Conservation (phyloP, 331 rosid genomes). For the Acacia concinna region DNA sequence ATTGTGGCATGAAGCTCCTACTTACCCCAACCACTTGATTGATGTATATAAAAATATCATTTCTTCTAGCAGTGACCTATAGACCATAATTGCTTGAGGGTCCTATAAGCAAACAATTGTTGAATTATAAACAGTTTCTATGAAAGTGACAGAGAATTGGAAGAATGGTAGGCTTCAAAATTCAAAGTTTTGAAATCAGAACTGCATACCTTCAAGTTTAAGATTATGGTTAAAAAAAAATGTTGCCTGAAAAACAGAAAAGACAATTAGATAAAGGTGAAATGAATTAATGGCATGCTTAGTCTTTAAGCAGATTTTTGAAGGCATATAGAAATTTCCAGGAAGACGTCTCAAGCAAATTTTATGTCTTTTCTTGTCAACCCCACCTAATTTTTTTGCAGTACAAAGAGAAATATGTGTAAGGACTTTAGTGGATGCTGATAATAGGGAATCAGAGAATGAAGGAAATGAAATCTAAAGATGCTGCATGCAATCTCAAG, state of each 20-base stretch:
- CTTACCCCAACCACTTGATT: conserved; percentile 19
- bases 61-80: background rate
- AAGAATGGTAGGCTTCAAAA: background rate
- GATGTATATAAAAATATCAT: conserved; percentile 2
- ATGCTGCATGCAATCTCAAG: conserved; percentile 7
- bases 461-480: background rate
- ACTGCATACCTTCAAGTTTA: conserved; percentile 17
- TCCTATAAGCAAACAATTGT: background rate
- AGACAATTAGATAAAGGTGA: conserved; percentile 3
- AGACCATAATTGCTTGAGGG: conserved; percentile 18
- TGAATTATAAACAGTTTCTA: background rate
- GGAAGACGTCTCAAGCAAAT: conserved; percentile 24
- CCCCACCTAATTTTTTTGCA: conserved; percentile 23
- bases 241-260: background rate
- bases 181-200: conserved; percentile 11
- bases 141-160: conserved; percentile 5
- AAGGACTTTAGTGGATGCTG: background rate
- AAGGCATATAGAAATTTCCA: conserved; percentile 43
- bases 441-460: conserved; percentile 13
- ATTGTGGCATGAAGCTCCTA: conserved; percentile 3
- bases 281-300: conserved; percentile 23
- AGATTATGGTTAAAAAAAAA: conserved; percentile 4
- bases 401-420: background rate
- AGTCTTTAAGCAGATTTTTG: conserved; percentile 6
- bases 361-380: background rate